These are phyloP conservation scores for Arctium minus DNA, from an alignment of 129 eudicot genomes.

Conservation along the genomic window DNA sequence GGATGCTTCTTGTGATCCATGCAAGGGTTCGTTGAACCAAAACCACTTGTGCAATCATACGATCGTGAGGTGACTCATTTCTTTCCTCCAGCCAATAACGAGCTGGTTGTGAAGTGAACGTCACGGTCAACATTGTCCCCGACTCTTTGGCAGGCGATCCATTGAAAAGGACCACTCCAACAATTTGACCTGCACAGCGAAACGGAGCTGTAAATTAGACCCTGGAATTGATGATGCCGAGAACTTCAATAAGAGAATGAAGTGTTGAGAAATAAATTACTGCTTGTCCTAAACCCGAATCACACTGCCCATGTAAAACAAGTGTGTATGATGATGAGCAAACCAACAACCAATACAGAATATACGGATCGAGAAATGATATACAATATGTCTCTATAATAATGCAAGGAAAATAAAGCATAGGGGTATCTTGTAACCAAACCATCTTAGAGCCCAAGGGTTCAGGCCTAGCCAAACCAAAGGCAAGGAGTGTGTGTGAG, in stretches of 20 bases:
- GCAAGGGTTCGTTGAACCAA: conserved; percentile 57
- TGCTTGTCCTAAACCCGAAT: no score
- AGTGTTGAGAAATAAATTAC: no score
- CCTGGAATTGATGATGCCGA: neutral
- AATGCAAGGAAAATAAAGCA: neutral
- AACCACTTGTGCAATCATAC: conserved; percentile 29
- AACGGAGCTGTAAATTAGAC: neutral
- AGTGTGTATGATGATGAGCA: neutral
- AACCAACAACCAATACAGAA: neutral
- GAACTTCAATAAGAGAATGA: neutral
- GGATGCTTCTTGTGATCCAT: conserved; percentile 61
- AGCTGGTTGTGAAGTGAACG: conserved; percentile 35
- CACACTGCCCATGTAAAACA: neutral
- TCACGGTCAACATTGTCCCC: conserved; percentile 37
- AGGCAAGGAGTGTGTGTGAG: no score
- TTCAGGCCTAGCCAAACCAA: no score
- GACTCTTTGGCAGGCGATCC: conserved; percentile 19
- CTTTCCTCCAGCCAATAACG: conserved; percentile 45
- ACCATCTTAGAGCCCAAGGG: no score
- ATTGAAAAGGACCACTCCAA: conserved; percentile 53
- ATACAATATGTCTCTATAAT: no score
- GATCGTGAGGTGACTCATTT: neutral
- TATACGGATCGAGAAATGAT: neutral
- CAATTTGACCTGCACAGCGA: conserved; percentile 60
- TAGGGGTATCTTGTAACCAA: no score